A percentile compares a stretch with the other conserved stretches of the same genome.
Conservation (phyloP, 768 basidiomycete species). For the Suillus hirtellus region DNA sequence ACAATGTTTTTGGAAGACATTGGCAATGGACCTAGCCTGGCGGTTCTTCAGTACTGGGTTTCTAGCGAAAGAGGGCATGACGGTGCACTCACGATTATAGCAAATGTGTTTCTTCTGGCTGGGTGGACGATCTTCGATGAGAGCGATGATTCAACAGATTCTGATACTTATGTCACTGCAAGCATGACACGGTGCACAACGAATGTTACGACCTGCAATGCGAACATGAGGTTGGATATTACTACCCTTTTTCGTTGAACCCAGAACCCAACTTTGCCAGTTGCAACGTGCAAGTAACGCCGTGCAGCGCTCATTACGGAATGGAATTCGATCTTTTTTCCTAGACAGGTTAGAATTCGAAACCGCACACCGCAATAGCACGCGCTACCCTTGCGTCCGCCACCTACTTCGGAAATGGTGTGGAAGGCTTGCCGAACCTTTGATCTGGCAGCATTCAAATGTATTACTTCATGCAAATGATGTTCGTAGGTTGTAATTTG, state of each 20-base stretch:
- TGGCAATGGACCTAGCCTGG: not conserved
- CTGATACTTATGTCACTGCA: slow-evolving; percentile 2
- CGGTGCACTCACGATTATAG: not conserved
- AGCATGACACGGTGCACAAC: not conserved
- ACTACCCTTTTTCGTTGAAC: not conserved
- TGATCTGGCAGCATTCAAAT: no score
- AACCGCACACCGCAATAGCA: no score
- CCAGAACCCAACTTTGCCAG: not conserved
- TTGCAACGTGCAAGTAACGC: not conserved
- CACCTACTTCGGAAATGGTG: no score
- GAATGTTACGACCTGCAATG: not conserved
- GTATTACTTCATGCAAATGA: no score
- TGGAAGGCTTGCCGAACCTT: no score
- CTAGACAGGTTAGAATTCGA: no score
- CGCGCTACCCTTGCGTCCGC: no score
- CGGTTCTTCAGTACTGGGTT: not conserved
- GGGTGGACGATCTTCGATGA: not conserved
- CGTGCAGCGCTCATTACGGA: not conserved
- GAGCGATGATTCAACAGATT: not conserved
- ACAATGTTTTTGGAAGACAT: slow-evolving; percentile 17
- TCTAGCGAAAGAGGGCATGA: not conserved
- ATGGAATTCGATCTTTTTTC: not conserved
- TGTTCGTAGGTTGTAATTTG: no score
- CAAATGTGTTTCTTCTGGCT: not conserved
- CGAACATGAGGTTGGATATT: not conserved